Conservation (phyloP, 495 filamentous ascomycete species). For the Aspergillus nanangensis region DNA sequence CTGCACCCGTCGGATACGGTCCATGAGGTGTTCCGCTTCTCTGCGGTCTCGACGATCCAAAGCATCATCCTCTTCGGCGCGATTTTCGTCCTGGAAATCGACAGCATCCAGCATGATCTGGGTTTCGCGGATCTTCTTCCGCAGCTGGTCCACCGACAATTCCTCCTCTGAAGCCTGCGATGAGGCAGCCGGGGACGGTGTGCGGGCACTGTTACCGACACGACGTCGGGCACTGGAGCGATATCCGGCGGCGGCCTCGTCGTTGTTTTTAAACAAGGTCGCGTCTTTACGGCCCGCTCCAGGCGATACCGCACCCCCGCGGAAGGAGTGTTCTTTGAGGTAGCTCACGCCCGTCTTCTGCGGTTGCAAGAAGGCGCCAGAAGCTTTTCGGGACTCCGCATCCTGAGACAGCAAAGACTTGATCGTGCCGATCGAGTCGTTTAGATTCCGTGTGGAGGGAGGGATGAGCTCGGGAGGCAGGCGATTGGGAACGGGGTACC, state of each 20-base stretch:
- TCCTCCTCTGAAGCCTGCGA: slow-evolving; percentile 82
- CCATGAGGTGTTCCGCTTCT: slow-evolving; percentile 91
- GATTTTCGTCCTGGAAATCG: slow-evolving; percentile 92
- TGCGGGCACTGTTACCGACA: slow-evolving; percentile 64
- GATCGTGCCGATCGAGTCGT: slow-evolving; percentile 85
- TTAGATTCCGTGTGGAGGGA: slow-evolving; percentile 91
- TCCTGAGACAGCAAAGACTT: slow-evolving; percentile 90
- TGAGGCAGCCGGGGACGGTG: slow-evolving; percentile 70
- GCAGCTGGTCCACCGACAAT: slow-evolving; percentile 76
- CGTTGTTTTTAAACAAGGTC: slow-evolving; percentile 95
- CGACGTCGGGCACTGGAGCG: slow-evolving; percentile 89
- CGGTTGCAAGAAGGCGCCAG: slow-evolving; percentile 80
- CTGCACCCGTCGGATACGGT: slow-evolving; percentile 87
- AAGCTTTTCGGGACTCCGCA: slow-evolving; percentile 77
- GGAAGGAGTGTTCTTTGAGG: slow-evolving; percentile 92
- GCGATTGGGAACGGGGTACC: slow-evolving; percentile 88
- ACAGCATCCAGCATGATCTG: slow-evolving; percentile 95
- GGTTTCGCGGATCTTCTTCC: slow-evolving; percentile 91
- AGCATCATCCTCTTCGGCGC: slow-evolving; percentile 84
- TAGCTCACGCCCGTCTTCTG: slow-evolving; percentile 98
- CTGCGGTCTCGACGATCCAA: slow-evolving; percentile 86
- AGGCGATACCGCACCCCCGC: slow-evolving; percentile 42
- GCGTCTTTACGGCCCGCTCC: slow-evolving; percentile 73
- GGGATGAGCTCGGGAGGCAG: slow-evolving; percentile 92
- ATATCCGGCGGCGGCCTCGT: slow-evolving; percentile 81